Base-by-base conservation (phyloP, 257 asterid genomes). In the Henckelia pumila region DNA sequence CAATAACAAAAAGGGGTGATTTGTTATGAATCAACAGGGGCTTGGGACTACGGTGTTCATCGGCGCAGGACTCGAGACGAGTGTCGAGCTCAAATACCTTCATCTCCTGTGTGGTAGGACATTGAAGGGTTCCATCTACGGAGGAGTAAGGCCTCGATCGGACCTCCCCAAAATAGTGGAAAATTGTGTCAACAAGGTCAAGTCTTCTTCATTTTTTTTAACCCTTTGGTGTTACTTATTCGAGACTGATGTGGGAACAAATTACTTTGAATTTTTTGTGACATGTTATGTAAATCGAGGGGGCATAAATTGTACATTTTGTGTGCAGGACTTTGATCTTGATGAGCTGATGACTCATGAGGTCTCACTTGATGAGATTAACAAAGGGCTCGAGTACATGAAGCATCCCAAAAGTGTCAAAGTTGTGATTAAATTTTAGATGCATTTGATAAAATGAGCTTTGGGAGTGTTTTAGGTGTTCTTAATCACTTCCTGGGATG, bases 171-270 rank as follows among this genome's bases (percentile, higher is more conserved):
- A 67, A 6, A 70, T 86, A 53, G 76, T 88, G 9, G 78, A 84
- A 16, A 84, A 86, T 78, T 86, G 96, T n/a, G 66, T 83, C 61
- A 84, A 72, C 74, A 84, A 87, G 95, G 96, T 87, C 71, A 57
- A 22, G 4, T 14, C 30, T 4, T 60, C 22, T 33, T 40, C 17
- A 2, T 8, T 55, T 30, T 30, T 30, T 3, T 3, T n/a, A 20
- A n/a, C 8, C 5, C 1, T 9, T 6, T 32, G 13, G 1, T 17
- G 13, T 4, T 28, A 8, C 6, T 10, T 26, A 52, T 4, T 16
- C 57, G 19, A 2, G 13, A 16, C n/a, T n/a, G n/a, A n/a, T n/a
- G n/a, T n/a, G n/a, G n/a, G n/a, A n/a, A n/a, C n/a, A n/a, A n/a
- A n/a, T n/a, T n/a, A n/a, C n/a, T n/a, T n/a, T n/a, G n/a, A n/a